Evolutionary conservation across 2,329 filamentous ascomycete species (phyloP).

Genomic region (Emericellopsis cladophorae): DNA sequence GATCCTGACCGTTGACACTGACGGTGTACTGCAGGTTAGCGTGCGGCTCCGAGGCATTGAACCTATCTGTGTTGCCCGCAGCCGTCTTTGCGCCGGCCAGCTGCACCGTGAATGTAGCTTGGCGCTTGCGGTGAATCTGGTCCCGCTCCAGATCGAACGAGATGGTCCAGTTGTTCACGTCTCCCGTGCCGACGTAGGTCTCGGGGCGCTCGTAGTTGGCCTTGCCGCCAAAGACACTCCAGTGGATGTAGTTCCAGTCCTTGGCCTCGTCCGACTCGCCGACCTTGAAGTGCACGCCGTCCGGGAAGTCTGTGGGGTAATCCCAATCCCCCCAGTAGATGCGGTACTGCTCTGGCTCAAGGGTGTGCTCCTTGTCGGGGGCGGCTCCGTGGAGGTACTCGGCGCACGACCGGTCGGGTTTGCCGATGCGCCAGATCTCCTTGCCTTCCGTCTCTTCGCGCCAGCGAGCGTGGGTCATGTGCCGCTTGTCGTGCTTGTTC

Average conservation of each 20-base stretch:
- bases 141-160: constrained; percentile 31
- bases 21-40: constrained; percentile 37
- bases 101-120: constrained; percentile 49
- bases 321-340: constrained; percentile 51
- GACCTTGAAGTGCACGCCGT: constrained; percentile 44
- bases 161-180: constrained; percentile 48
- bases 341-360: constrained; percentile 42
- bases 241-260: constrained; percentile 53
- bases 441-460: constrained; percentile 38
- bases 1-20: constrained; percentile 23
- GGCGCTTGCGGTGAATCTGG: constrained; percentile 24
- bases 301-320: constrained; percentile 44
- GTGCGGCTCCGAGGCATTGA: constrained; percentile 37
- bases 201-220: constrained; percentile 31
- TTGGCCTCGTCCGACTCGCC: constrained; percentile 32
- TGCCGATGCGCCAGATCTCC: constrained; percentile 51
- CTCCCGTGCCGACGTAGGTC: constrained; percentile 26
- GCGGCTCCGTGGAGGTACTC: constrained; percentile 47
- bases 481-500: constrained; percentile 14
- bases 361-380: constrained; percentile 30
- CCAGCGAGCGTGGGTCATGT: constrained; percentile 31
- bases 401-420: constrained; percentile 46
- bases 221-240: constrained; percentile 48
- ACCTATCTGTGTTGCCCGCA: constrained; percentile 48
- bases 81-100: constrained; percentile 48